Evolutionary conservation across 257 asterid species (phyloP).

Genomic region (Rubia yunnanensis): DNA sequence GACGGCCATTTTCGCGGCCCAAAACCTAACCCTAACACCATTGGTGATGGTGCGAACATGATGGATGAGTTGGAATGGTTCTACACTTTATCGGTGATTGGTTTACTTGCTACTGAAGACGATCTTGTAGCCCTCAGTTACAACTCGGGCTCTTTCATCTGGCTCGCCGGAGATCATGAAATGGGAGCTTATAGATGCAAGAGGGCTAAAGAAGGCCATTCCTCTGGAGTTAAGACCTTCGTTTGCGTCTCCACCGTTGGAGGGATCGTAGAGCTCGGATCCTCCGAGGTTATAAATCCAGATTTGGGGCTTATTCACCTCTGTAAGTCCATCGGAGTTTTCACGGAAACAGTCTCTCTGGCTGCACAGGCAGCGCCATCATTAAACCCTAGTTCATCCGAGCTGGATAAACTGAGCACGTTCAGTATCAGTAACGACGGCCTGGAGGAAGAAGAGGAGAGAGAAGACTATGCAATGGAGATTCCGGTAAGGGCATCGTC

Average conservation of each 20-base stretch:
- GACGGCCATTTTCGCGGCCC: constrained; percentile 25
- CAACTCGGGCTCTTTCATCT: constrained; percentile 9
- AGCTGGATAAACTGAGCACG: no score
- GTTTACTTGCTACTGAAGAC: constrained; percentile 6
- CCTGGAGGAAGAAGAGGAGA: no score
- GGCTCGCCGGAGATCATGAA: constrained; percentile 24
- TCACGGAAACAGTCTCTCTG: no score
- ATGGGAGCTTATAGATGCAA: constrained; percentile 14
- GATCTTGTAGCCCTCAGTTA: constrained; percentile 22
- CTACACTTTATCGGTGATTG: constrained; percentile 20
- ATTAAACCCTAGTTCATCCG: no score
- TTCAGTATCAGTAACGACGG: no score
- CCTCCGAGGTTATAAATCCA: constrained; percentile 19
- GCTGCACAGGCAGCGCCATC: no score
- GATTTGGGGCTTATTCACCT: constrained; percentile 19
- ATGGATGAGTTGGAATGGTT: constrained; percentile 25
- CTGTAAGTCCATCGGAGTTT: background rate
- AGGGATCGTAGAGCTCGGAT: constrained; percentile 37
- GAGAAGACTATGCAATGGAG: no score
- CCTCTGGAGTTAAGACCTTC: constrained; percentile 28
- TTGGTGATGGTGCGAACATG: background rate
- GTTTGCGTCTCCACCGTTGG: constrained; percentile 21
- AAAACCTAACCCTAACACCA: background rate
- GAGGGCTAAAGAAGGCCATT: constrained; percentile 38
- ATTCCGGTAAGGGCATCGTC: background rate